Percentiles rank a stretch among this genome's conserved stretches.
Evolutionary conservation across 805 yeast genomes (phyloP).

Genomic region (Candida ovalis): DNA sequence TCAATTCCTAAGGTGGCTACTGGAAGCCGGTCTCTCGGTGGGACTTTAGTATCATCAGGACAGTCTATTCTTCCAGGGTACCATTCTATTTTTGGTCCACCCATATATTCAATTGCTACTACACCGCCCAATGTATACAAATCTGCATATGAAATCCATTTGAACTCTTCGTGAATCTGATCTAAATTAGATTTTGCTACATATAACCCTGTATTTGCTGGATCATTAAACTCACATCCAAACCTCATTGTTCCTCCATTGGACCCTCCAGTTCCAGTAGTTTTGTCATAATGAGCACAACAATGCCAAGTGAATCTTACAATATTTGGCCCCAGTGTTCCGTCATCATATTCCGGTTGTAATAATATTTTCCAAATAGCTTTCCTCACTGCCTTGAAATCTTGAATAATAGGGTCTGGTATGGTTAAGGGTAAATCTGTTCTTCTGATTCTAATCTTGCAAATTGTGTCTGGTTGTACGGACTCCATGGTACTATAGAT

Average conservation of each 20-base stretch:
- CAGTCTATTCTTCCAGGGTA: slow-evolving; percentile 74
- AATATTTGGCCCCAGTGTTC: slow-evolving; percentile 72
- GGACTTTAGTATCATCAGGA: slow-evolving; percentile 43
- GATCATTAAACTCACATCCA: slow-evolving; percentile 51
- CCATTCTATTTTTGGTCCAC: slow-evolving; percentile 80
- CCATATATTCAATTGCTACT: slow-evolving; percentile 70
- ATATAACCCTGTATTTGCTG: slow-evolving; percentile 62
- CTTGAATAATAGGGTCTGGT: slow-evolving; percentile 5
- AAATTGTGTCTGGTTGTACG: slow-evolving; percentile 17
- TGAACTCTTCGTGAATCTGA: slow-evolving; percentile 52
- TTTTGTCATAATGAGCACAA: slow-evolving; percentile 72
- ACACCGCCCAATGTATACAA: slow-evolving; percentile 78
- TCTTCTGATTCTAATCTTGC: slow-evolving; percentile 28
- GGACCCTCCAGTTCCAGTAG: slow-evolving; percentile 55
- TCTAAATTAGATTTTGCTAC: slow-evolving; percentile 54
- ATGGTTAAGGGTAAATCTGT: not conserved
- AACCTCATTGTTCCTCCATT: slow-evolving; percentile 67
- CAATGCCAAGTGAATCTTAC: slow-evolving; percentile 86
- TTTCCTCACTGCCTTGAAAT: slow-evolving; percentile 32
- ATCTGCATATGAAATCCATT: slow-evolving; percentile 78
- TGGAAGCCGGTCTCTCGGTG: slow-evolving; percentile 71
- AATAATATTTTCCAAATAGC: slow-evolving; percentile 34
- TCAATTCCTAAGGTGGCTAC: slow-evolving; percentile 62
- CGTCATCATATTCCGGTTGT: slow-evolving; percentile 52
- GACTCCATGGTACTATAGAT: too few relatives aligned